These are phyloP conservation scores for Monosporozyma yasuniensis DNA, from an alignment of 805 yeast species.

Conservation along the genomic window DNA sequence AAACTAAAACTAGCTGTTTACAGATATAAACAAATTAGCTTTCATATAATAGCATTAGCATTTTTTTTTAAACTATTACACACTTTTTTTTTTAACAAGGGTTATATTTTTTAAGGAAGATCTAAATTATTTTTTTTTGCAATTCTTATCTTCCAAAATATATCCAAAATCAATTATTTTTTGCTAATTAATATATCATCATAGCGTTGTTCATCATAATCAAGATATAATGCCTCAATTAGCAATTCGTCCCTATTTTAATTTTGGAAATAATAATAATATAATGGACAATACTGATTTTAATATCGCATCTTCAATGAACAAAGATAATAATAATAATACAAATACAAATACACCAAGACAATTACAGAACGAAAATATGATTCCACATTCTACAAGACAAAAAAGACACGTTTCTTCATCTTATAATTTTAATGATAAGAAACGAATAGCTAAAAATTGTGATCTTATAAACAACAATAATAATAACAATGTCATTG, in stretches of 20 bases:
- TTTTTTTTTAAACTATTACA: too few species aligned
- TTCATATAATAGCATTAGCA: too few species aligned
- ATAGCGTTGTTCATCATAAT: neutral
- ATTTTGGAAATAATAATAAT: conserved; percentile 1
- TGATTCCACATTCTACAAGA: conserved; percentile 5
- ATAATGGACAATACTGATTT: neutral
- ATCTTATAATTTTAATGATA: conserved; percentile 14
- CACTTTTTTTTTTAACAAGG: too few species aligned
- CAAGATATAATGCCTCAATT: conserved; percentile 2
- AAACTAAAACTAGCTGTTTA: too few species aligned
- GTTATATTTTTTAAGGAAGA: too few species aligned
- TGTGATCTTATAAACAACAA: conserved; percentile 1
- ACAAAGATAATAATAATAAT: neutral
- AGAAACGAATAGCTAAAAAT: conserved; percentile 19
- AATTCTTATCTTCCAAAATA: neutral
- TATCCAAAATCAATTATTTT: too few species aligned
- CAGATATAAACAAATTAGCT: too few species aligned
- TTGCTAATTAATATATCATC: neutral
- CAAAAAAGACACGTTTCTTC: conserved; percentile 22
- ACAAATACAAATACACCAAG: neutral
- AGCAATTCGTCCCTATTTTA: conserved; percentile 1
- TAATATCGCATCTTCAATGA: neutral
- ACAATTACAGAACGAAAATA: neutral
- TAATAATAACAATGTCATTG: conserved; percentile 1
- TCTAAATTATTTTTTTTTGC: neutral